Evolutionary conservation across 257 asterid species (phyloP).

Genomic region (Forsythia viridissima): DNA sequence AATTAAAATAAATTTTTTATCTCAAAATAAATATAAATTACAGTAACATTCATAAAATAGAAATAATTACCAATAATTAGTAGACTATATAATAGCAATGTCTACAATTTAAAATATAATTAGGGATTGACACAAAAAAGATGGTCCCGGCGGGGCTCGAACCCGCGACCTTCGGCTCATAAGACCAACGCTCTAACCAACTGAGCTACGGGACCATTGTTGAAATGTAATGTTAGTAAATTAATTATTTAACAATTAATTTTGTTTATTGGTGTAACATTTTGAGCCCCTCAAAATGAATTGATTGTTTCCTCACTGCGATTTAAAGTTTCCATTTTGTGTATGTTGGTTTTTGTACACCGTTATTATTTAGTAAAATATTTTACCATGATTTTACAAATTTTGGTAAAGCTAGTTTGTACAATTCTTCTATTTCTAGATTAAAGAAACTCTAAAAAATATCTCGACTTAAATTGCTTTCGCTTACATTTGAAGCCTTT

Average conservation of each 20-base stretch:
- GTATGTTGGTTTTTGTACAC: neutral
- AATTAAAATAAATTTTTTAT: no score
- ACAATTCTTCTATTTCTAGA: neutral
- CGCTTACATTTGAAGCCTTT: neutral
- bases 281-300: no score
- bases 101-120: neutral
- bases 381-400: neutral
- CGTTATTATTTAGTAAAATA: no score
- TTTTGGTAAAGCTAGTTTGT: neutral
- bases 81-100: neutral
- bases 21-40: no score
- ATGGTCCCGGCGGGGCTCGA: constrained; percentile 99
- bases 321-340: neutral
- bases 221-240: no score
- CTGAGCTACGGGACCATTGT: constrained; percentile 50
- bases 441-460: neutral
- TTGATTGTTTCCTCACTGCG: no score
- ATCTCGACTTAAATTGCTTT: neutral
- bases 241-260: no score
- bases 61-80: no score
- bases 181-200: constrained; percentile 82
- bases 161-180: constrained; percentile 99
- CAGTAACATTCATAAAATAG: no score
- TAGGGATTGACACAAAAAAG: neutral
- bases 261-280: no score